Percentiles rank a stretch among this genome's conserved stretches.
Evolutionary conservation across 768 basidiomycete genomes (phyloP).

Genomic region (Suillus americanus): DNA sequence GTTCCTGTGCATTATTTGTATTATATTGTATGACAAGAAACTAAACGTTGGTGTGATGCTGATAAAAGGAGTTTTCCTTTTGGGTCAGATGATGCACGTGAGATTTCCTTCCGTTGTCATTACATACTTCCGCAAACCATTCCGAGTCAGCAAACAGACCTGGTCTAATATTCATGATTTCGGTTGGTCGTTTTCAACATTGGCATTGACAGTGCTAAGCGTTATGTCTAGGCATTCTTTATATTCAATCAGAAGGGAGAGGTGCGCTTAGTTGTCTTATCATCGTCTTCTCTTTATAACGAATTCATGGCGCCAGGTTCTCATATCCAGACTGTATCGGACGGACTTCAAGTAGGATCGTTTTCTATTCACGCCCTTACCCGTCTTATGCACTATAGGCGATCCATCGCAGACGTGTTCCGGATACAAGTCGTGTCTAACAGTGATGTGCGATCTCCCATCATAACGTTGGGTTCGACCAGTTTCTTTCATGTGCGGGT

Average conservation of each 20-base stretch:
- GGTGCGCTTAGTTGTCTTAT: conserved; percentile 45
- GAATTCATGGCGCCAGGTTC: conserved; percentile 52
- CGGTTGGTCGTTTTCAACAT: conserved; percentile 33
- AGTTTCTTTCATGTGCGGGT: conserved; percentile 98
- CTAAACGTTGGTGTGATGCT: not conserved
- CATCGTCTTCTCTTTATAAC: conserved; percentile 6
- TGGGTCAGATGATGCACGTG: not conserved
- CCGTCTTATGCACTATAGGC: conserved; percentile 45
- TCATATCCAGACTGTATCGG: conserved; percentile 94
- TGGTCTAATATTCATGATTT: conserved; percentile 38
- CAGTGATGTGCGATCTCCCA: conserved; percentile 94
- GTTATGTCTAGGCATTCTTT: conserved; percentile 82
- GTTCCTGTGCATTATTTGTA: not conserved
- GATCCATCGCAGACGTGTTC: conserved; percentile 96
- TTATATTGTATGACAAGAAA: not conserved
- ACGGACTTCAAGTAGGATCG: conserved; percentile 89
- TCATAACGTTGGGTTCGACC: conserved; percentile 95
- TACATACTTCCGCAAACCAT: conserved; percentile 1
- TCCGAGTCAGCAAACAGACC: not conserved
- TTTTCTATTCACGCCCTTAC: conserved; percentile 10
- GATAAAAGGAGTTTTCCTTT: not conserved
- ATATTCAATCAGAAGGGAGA: conserved; percentile 99
- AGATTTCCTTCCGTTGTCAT: not conserved
- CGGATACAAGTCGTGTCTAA: conserved; percentile 99
- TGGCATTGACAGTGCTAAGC: not conserved